Conservation (phyloP, 768 basidiomycete species). For the Saitozyma sp. region DNA sequence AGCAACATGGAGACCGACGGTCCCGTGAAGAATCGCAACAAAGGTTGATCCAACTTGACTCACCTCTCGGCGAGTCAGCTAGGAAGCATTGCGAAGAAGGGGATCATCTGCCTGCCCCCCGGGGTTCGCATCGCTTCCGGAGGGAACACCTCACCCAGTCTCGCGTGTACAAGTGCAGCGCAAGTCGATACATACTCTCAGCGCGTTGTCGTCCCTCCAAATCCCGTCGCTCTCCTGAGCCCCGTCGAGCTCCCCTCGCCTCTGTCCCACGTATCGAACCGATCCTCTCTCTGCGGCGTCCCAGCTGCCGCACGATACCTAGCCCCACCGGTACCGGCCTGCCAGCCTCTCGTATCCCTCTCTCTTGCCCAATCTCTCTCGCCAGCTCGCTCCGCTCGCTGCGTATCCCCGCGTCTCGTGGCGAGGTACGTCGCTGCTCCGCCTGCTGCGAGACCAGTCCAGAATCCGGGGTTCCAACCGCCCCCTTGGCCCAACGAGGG, state of each 20-base stretch:
- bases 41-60: no score
- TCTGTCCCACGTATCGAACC: conserved; percentile 53
- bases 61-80: no score
- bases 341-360: conserved; percentile 33
- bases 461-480: conserved; percentile 74
- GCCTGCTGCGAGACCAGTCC: conserved; percentile 76
- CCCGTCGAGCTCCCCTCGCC: conserved; percentile 75
- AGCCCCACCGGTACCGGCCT: conserved; percentile 21
- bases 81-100: no score
- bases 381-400: conserved; percentile 19
- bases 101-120: no score
- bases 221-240: conserved; percentile 74
- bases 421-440: conserved; percentile 61
- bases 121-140: no score
- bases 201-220: conserved; percentile 73
- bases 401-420: conserved; percentile 5
- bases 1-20: no score
- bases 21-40: no score
- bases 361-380: conserved; percentile 16
- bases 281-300: conserved; percentile 8
- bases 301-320: conserved; percentile 30
- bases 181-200: conserved; percentile 42
- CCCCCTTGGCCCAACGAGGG: conserved; percentile 58
- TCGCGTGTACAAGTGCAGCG: no score
- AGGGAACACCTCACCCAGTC: no score